Conservation (phyloP, 2,329 filamentous ascomycete genomes). For the Hymenoscyphus linearis region DNA sequence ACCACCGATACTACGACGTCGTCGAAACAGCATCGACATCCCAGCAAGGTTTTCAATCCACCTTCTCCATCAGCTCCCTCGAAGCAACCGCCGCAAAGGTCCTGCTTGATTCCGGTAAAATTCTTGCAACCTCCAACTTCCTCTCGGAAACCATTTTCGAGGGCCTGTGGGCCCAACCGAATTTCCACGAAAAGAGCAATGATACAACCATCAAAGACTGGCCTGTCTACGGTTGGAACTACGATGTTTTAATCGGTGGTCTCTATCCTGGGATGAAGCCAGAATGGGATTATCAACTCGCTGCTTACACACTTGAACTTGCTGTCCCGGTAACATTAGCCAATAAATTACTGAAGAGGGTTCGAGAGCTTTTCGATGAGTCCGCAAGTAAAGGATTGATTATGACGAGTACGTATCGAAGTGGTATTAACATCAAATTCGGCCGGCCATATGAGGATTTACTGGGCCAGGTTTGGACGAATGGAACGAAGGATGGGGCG, state of each 20-base stretch:
- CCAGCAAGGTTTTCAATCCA: slow-evolving; percentile 18
- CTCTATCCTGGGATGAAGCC: slow-evolving; percentile 14
- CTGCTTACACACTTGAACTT: slow-evolving; percentile 16
- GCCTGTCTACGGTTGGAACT: slow-evolving; percentile 20
- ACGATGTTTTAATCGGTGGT: slow-evolving; percentile 19
- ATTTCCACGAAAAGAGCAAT: slow-evolving; percentile 18
- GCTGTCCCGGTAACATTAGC: slow-evolving; percentile 18
- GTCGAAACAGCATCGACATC: slow-evolving; percentile 11
- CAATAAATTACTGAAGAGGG: slow-evolving; percentile 15
- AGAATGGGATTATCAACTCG: slow-evolving; percentile 18
- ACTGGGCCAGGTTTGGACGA: slow-evolving; percentile 13
- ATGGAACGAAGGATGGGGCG: slow-evolving; percentile 7
- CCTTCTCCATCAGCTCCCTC: slow-evolving; percentile 15
- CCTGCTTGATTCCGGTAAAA: slow-evolving; percentile 17
- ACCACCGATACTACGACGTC: slow-evolving; percentile 19
- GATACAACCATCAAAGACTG: slow-evolving; percentile 10
- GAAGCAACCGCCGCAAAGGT: slow-evolving; percentile 14
- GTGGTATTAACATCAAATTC: slow-evolving; percentile 21
- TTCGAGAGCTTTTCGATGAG: slow-evolving; percentile 14
- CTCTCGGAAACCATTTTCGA: slow-evolving; percentile 17
- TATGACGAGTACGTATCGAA: slow-evolving; percentile 19
- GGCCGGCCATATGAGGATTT: slow-evolving; percentile 18
- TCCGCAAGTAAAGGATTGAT: slow-evolving; percentile 10
- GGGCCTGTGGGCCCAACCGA: slow-evolving; percentile 15
- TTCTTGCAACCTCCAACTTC: slow-evolving; percentile 17